Evolutionary conservation across 345 rosid species (phyloP).

Genomic region (Salix brachista): DNA sequence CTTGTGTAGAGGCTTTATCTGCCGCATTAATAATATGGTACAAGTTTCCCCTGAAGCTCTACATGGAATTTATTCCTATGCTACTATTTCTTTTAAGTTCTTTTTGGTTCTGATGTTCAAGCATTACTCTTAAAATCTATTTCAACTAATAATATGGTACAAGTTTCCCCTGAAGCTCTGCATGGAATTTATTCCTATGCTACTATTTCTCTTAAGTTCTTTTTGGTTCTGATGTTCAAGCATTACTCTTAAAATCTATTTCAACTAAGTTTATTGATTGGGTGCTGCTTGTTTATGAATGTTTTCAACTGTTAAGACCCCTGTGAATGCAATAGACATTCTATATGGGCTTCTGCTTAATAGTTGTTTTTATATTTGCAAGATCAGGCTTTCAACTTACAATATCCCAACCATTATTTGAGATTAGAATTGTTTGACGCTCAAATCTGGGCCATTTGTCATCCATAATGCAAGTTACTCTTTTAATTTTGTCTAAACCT

Average conservation of each 20-base stretch:
- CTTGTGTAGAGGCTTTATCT: constrained; percentile 94
- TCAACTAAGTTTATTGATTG: not conserved
- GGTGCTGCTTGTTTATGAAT: not conserved
- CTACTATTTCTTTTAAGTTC: not conserved
- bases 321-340: not conserved
- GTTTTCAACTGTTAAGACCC: not conserved
- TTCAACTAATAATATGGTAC: constrained; percentile 55
- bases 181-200: not conserved
- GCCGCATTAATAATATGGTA: constrained; percentile 92
- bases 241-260: not conserved
- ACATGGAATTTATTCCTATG: not conserved
- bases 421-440: not conserved
- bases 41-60: not conserved
- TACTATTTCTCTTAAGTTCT: not conserved
- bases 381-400: not conserved
- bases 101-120: not conserved
- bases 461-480: not conserved
- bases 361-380: not conserved
- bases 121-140: not conserved
- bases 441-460: not conserved
- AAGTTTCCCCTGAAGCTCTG: not conserved
- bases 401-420: not conserved
- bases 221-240: not conserved
- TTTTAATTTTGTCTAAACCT: not conserved
- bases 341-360: not conserved